phyloP scores from a whole-genome alignment of 176 grass and related monocot species.

The Tuctoria greenei region DNA sequence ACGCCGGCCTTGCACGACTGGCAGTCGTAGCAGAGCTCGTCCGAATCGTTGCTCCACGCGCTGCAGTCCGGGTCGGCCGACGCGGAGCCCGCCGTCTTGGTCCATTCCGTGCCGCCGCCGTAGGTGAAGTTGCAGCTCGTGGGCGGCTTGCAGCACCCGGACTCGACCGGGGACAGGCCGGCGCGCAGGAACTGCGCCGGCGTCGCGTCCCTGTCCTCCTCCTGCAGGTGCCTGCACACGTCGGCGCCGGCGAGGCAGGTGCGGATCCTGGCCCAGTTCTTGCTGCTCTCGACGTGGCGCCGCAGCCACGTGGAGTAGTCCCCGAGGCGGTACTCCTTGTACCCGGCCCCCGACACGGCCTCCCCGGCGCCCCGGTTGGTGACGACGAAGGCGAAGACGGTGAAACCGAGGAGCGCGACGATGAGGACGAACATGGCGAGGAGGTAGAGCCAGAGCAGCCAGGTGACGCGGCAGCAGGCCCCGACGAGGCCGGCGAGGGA shows the following conservation, averaged over 20 bases:
- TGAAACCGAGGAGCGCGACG: conserved; percentile 55
- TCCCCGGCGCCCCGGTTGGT: conserved; percentile 57
- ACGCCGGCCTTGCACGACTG: conserved; percentile 68
- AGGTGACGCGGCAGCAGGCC: conserved; percentile 54
- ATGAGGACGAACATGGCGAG: conserved; percentile 56
- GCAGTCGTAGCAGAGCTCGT: conserved; percentile 60
- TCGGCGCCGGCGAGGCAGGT: conserved; percentile 38
- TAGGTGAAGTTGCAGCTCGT: conserved; percentile 57
- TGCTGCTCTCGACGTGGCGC: conserved; percentile 28
- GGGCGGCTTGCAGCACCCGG: conserved; percentile 79
- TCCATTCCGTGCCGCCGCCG: conserved; percentile 50
- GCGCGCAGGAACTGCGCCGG: neutral
- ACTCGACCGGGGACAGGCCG: conserved; percentile 53
- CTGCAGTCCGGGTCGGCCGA: conserved; percentile 46
- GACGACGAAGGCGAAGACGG: conserved; percentile 60
- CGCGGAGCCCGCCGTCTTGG: neutral
- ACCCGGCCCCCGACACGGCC: conserved; percentile 41
- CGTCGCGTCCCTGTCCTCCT: neutral
- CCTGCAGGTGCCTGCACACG: conserved; percentile 43
- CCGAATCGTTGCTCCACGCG: conserved; percentile 52
- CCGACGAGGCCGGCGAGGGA: conserved; percentile 55
- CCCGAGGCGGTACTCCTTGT: conserved; percentile 45
- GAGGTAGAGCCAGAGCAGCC: conserved; percentile 72
- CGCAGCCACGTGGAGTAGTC: conserved; percentile 58
- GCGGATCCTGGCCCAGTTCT: conserved; percentile 48